Evolutionary conservation across 176 grass and related monocot genomes (phyloP).

Genomic region (Avena atlantica): DNA sequence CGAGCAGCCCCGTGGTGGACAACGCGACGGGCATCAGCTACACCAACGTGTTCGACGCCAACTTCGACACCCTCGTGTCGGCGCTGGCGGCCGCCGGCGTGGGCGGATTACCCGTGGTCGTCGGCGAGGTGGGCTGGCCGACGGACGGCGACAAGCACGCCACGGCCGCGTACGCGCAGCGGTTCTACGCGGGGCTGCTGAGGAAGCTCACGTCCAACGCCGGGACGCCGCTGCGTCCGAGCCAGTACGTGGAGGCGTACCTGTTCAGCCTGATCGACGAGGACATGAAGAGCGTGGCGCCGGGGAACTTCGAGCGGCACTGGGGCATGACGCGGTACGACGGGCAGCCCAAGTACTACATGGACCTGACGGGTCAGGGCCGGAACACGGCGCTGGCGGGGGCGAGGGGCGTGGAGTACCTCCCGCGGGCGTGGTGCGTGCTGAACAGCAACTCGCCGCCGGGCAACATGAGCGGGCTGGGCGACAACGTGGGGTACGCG

Average conservation of each 20-base stretch:
- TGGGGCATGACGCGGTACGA: conserved; percentile 81
- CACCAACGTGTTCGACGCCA: conserved; percentile 94
- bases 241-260: conserved; percentile 72
- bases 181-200: conserved; percentile 66
- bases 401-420: conserved; percentile 55
- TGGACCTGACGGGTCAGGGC: conserved; percentile 65
- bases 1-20: conserved; percentile 56
- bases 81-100: conserved; percentile 46
- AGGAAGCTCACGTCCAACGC: conserved; percentile 55
- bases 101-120: conserved; percentile 55
- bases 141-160: conserved; percentile 73
- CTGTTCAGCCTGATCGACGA: conserved; percentile 87
- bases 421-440: conserved; percentile 69
- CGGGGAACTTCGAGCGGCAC: conserved; percentile 84
- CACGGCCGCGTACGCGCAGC: conserved; percentile 47
- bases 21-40: conserved; percentile 48
- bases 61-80: conserved; percentile 75
- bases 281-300: conserved; percentile 67
- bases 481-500: conserved; percentile 63
- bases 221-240: conserved; percentile 63
- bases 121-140: conserved; percentile 85
- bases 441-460: conserved; percentile 26
- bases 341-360: conserved; percentile 71
- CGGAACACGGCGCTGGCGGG: conserved; percentile 50
- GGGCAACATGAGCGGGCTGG: conserved; percentile 30